phyloP scores from a whole-genome alignment of 2,329 filamentous ascomycete species.

The Macroventuria anomochaeta region DNA sequence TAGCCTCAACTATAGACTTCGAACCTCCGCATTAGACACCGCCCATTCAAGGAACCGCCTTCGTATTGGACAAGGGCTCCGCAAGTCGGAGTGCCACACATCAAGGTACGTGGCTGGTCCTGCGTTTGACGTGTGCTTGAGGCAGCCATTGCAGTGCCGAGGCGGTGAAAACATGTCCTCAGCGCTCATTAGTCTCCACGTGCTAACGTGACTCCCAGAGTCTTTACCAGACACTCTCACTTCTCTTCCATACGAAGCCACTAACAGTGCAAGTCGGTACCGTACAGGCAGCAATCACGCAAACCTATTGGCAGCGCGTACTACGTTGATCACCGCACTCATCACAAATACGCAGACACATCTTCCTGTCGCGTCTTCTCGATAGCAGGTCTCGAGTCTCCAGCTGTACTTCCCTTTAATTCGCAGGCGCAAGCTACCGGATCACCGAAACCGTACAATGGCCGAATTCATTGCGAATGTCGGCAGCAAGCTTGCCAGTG shows the following conservation, averaged over 20 bases:
- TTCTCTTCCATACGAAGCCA: too few relatives aligned
- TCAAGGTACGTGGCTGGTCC: neutral
- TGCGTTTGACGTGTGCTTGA: slow-evolving; percentile 3
- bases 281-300: neutral
- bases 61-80: neutral
- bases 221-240: neutral
- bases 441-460: neutral
- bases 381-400: neutral
- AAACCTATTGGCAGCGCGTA: neutral
- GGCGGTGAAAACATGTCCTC: slow-evolving; percentile 6
- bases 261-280: neutral
- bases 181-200: neutral
- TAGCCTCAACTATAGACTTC: neutral
- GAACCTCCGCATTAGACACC: neutral
- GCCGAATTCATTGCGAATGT: neutral
- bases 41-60: neutral
- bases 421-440: neutral
- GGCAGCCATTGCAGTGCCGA: neutral
- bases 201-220: too few relatives aligned
- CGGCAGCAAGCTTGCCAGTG: neutral
- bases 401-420: neutral
- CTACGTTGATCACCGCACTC: neutral
- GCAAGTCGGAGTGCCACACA: neutral
- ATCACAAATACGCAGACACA: neutral
- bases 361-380: neutral